These are phyloP conservation scores for Termitomyces sp. DNA, from an alignment of 768 basidiomycete species.

Conservation along the genomic window DNA sequence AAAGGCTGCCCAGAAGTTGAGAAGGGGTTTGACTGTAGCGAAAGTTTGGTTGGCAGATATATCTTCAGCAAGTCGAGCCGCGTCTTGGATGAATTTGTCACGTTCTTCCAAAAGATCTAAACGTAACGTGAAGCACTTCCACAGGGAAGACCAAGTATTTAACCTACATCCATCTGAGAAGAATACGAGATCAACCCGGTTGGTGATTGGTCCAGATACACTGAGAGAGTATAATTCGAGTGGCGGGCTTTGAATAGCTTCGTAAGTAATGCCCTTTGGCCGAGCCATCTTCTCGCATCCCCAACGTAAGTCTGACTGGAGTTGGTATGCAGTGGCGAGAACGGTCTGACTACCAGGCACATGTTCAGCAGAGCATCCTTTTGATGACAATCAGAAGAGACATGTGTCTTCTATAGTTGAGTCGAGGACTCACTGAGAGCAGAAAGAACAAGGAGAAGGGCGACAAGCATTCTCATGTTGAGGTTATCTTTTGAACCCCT, in stretches of 20 bases:
- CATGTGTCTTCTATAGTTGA: neutral
- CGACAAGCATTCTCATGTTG: neutral
- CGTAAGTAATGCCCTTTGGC: neutral
- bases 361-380: neutral
- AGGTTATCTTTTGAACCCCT: neutral
- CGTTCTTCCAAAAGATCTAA: constrained; percentile 52
- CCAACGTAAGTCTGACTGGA: neutral
- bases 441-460: neutral
- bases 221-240: constrained; percentile 53
- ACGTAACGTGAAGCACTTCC: neutral
- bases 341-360: neutral
- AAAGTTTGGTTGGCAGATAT: constrained; percentile 73
- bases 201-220: constrained; percentile 53
- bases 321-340: neutral
- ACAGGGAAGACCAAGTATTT: no score
- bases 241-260: constrained; percentile 27
- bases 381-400: neutral
- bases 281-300: neutral
- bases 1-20: constrained; percentile 82
- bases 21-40: constrained; percentile 63
- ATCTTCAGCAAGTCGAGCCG: constrained; percentile 58
- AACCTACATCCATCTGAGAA: constrained; percentile 73
- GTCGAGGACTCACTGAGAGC: neutral
- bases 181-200: constrained; percentile 72
- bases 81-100: constrained; percentile 62